Evolutionary conservation across 768 basidiomycete species (phyloP).

Genomic region (Leccinellum luteum): DNA sequence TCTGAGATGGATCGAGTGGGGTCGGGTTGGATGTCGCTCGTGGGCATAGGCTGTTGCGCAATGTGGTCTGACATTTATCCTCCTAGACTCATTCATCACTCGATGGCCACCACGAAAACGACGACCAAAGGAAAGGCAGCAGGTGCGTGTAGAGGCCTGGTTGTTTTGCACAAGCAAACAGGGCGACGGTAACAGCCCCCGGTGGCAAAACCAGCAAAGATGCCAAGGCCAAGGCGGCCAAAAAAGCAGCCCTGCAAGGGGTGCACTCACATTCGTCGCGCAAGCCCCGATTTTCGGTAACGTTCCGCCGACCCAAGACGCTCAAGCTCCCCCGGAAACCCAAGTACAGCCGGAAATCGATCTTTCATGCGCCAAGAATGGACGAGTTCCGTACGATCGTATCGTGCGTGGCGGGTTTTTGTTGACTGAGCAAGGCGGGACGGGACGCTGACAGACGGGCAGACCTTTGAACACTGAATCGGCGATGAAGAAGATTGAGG

Average conservation of each 20-base stretch:
- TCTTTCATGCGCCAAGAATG: conserved; percentile 91
- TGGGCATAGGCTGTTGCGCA: background rate
- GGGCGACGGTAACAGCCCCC: background rate
- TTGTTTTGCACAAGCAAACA: conserved; percentile 22
- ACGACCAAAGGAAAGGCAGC: conserved; percentile 59
- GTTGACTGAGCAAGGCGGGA: background rate
- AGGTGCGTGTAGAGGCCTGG: conserved; percentile 33
- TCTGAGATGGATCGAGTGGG: conserved; percentile 21
- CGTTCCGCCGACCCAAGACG: conserved; percentile 97
- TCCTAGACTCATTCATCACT: conserved; percentile 9
- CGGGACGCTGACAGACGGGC: conserved; percentile 1
- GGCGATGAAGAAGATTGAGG: conserved; percentile 99
- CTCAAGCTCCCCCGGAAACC: conserved; percentile 80
- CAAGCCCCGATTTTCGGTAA: conserved; percentile 81
- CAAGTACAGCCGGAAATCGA: conserved; percentile 93
- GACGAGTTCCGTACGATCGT: conserved; percentile 95
- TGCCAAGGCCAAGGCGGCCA: conserved; percentile 87
- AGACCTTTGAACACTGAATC: conserved; percentile 93
- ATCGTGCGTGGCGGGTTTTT: conserved; percentile 52
- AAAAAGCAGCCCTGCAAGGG: conserved; percentile 94
- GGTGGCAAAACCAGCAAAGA: conserved; percentile 39
- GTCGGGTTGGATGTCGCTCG: conserved; percentile 18
- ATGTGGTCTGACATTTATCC: conserved; percentile 5
- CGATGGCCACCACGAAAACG: conserved; percentile 70
- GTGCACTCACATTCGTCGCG: conserved; percentile 70